A percentile compares a stretch with the other conserved stretches of the same genome.
Evolutionary conservation across 2,329 filamentous ascomycete genomes (phyloP).

Genomic region (Monilinia polystroma): DNA sequence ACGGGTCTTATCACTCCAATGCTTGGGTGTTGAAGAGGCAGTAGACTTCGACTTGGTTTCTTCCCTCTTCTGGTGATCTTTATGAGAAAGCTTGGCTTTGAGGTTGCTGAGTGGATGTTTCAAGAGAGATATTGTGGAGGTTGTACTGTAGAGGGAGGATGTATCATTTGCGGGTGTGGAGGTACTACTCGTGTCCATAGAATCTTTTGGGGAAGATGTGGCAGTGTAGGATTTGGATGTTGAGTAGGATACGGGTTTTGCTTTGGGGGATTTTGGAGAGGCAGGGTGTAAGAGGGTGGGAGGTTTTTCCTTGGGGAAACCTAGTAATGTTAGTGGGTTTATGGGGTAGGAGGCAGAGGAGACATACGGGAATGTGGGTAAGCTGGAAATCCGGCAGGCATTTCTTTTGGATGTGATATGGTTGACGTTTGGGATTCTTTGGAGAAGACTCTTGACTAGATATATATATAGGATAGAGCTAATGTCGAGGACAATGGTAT

Average conservation of each 20-base stretch:
- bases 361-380: slow-evolving; percentile 26
- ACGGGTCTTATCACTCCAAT: slow-evolving; percentile 3
- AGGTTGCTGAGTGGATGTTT: slow-evolving; percentile 24
- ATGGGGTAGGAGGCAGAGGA: neutral
- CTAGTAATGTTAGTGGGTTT: slow-evolving; percentile 24
- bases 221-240: slow-evolving; percentile 25
- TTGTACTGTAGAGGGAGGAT: slow-evolving; percentile 33
- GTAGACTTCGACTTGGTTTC: neutral
- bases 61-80: neutral
- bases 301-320: slow-evolving; percentile 31
- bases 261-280: slow-evolving; percentile 29
- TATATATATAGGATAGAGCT: neutral
- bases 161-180: slow-evolving; percentile 24
- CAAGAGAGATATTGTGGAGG: slow-evolving; percentile 34
- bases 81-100: slow-evolving; percentile 1
- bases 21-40: neutral
- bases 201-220: neutral
- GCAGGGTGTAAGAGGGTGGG: slow-evolving; percentile 33
- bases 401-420: slow-evolving; percentile 11
- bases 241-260: slow-evolving; percentile 18
- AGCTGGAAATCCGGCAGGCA: slow-evolving; percentile 21
- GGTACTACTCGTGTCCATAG: slow-evolving; percentile 7
- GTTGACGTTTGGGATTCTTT: neutral
- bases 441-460: neutral
- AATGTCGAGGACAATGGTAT: neutral